Percentiles rank a stretch among this genome's conserved stretches.
phyloP scores from a whole-genome alignment of 73 alveolate species.

The Symbiodinium pilosum region DNA sequence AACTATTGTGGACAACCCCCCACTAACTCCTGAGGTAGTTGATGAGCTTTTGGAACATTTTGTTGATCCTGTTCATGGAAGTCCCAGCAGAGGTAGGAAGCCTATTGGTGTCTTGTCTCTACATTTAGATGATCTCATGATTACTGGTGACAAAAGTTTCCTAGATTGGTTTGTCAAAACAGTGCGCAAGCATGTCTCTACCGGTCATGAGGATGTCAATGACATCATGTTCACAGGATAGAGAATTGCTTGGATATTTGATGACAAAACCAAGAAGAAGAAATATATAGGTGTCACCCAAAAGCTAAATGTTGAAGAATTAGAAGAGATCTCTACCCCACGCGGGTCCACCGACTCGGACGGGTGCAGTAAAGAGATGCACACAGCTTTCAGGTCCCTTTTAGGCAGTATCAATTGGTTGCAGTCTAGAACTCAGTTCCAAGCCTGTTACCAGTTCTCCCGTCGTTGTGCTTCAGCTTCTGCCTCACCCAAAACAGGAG shows the following conservation, averaged over 20 bases:
- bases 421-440: background rate
- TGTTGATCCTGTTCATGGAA: slow-evolving; percentile 34
- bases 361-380: too few relatives aligned
- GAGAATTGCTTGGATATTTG: background rate
- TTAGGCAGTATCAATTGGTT: slow-evolving; percentile 41
- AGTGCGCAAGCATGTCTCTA: background rate
- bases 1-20: background rate
- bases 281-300: too few relatives aligned
- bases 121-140: background rate
- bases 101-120: background rate
- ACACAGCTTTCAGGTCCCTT: background rate
- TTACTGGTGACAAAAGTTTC: background rate
- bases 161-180: background rate
- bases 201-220: background rate
- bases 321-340: too few relatives aligned
- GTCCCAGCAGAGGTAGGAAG: background rate
- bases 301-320: too few relatives aligned
- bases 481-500: background rate
- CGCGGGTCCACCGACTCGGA: too few relatives aligned
- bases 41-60: slow-evolving; percentile 5
- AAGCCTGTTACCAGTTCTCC: background rate
- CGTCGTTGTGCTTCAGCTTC: background rate
- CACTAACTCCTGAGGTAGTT: background rate
- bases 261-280: background rate
- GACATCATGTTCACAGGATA: background rate